Evolutionary conservation across 176 grass and related monocot genomes (phyloP), one percentile per base, ranked within the genome.

Genomic region (Eleusine indica): DNA sequence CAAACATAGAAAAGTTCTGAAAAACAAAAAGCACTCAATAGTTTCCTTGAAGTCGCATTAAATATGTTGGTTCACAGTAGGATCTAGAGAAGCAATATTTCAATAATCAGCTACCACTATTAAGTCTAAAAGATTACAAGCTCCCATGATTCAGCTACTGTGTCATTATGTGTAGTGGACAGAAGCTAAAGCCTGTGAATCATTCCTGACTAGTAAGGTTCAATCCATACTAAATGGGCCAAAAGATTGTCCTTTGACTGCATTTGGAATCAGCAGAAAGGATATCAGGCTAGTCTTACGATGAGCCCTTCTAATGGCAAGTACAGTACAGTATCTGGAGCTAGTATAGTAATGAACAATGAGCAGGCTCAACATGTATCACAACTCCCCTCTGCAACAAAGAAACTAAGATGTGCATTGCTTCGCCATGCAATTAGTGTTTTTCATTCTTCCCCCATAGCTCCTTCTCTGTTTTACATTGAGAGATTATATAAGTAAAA

Each of bases 11-110:
- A 37, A 46, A 28, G 70, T 43, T 65, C 37, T 70, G 3, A 65
- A 75, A 63, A 63, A 25, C 25, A 9, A 63, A 29, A 29, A 9
- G 6, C 25, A 29, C 22, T 29, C 22, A 63, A 63, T 2, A 28
- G 1, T 60, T 8, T 60, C 16, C 1, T 60, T 22, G 9, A n/a
- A 22, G 22, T 5, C 22, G 57, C 57, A 25, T 61, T 60, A 4
- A 25, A 11, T 48, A 37, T 54, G 18, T 10, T 68, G 9, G 0
- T 54, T 57, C 15, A 11, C 14, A 38, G 32, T 54, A 56, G 1
- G 25, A 72, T 53, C 22, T 65, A 83, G 47, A 63, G 53, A 66
- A 60, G 28, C 68, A 60, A 32, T 40, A 29, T 39, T 78, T 84
- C 22, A 11, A 5, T 56, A 62, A 39, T 66, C 5, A 41, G 47